Conservation (phyloP, 345 rosid genomes). For the Aethionema arabicum region DNA sequence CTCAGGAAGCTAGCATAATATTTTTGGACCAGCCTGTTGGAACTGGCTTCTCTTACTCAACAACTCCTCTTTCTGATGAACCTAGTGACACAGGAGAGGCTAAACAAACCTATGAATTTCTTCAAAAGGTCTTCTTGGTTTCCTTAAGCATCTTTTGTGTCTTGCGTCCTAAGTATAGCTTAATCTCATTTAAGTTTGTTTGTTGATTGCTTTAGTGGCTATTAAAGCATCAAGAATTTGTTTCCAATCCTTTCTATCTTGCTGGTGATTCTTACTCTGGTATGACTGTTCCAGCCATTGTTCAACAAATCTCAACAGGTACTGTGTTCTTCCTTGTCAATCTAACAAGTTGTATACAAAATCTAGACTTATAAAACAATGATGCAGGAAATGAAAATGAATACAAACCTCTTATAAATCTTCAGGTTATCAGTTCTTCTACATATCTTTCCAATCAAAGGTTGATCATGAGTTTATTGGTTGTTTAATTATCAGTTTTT, state of each 20-base stretch:
- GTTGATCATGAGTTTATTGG: no score
- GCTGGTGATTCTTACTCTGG: background rate
- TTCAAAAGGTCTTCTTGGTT: constrained; percentile 34
- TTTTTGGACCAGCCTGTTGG: constrained; percentile 45
- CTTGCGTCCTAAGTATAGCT: no score
- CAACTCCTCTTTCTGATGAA: constrained; percentile 30
- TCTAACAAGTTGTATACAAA: no score
- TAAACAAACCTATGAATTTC: constrained; percentile 26
- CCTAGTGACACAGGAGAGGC: constrained; percentile 44
- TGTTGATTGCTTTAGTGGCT: background rate
- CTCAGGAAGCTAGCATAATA: background rate
- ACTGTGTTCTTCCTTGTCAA: no score
- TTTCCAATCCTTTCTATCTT: background rate
- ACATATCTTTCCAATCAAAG: no score
- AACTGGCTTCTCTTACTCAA: constrained; percentile 61
- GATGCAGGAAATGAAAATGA: no score
- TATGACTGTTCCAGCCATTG: background rate
- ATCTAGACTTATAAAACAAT: no score
- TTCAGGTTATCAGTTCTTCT: no score
- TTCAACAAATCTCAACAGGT: background rate
- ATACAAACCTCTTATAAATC: no score
- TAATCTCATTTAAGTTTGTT: no score
- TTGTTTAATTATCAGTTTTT: no score
- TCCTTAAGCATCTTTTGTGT: background rate
- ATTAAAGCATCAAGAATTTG: background rate